Conservation (phyloP, 176 grass and related monocot species). For the Triticum timopheevii region DNA sequence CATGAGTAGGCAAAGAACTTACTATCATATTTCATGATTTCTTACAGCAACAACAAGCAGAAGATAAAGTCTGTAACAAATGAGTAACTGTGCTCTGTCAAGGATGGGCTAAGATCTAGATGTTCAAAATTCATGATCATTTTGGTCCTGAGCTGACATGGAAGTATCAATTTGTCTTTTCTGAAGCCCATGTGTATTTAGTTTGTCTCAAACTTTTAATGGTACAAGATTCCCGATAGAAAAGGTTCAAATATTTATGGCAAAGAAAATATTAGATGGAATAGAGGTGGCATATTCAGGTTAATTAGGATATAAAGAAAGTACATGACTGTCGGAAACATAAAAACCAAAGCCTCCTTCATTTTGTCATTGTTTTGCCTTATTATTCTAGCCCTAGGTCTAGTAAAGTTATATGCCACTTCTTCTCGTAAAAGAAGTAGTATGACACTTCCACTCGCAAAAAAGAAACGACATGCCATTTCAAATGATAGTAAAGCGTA, state of each 20-base stretch:
- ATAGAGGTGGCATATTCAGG: constrained; percentile 5
- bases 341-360: not conserved
- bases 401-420: not conserved
- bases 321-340: not conserved
- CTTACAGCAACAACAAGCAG: constrained; percentile 2
- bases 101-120: constrained; percentile 18
- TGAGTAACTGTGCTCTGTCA: constrained; percentile 12
- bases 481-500: not conserved
- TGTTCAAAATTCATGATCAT: constrained; percentile 14
- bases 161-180: not conserved
- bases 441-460: constrained; percentile 2
- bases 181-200: not conserved
- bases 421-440: not conserved
- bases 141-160: not conserved
- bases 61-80: constrained; percentile 22
- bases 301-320: not conserved
- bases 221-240: not conserved
- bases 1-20: not conserved
- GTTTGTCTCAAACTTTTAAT: constrained; percentile 16
- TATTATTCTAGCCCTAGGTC: constrained; percentile 1
- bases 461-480: not conserved
- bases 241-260: not conserved
- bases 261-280: not conserved
- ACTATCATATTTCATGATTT: constrained; percentile 2
- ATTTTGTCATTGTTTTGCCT: not conserved